These are phyloP conservation scores for Fusarium paranaense DNA, from an alignment of 2,329 filamentous ascomycete species.

Conservation along the genomic window DNA sequence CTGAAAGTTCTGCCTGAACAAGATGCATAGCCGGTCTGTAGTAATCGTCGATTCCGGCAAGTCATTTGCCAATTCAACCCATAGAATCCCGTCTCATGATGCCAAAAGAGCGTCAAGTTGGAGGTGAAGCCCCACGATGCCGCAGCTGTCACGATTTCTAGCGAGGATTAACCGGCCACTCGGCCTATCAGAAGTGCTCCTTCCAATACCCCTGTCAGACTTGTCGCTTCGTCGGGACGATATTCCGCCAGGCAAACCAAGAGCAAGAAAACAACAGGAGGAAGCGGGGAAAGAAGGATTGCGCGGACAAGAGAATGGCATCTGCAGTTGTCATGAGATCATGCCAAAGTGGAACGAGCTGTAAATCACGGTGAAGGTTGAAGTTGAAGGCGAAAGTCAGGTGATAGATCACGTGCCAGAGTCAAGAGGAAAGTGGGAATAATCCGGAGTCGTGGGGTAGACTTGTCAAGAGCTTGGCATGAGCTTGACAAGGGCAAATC, in stretches of 20 bases:
- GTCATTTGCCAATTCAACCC: constrained; percentile 25
- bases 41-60: constrained; percentile 2
- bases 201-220: neutral
- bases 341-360: neutral
- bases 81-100: constrained; percentile 35
- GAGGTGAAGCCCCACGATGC: constrained; percentile 39
- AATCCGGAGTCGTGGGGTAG: neutral
- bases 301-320: neutral
- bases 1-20: constrained; percentile 32
- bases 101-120: constrained; percentile 24
- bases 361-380: neutral
- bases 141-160: constrained; percentile 8
- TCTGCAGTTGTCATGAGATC: neutral
- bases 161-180: constrained; percentile 13
- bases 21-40: constrained; percentile 9
- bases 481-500: constrained; percentile 7
- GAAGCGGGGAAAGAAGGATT: constrained; percentile 6
- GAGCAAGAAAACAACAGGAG: neutral
- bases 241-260: constrained; percentile 22
- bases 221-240: constrained; percentile 37
- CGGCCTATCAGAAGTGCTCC: constrained; percentile 12
- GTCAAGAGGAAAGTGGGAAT: neutral
- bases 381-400: neutral
- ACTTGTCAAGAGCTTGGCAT: neutral
- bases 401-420: neutral